Evolutionary conservation across 2,329 filamentous ascomycete genomes (phyloP).

Genomic region (Aspergillus transmontanensis): DNA sequence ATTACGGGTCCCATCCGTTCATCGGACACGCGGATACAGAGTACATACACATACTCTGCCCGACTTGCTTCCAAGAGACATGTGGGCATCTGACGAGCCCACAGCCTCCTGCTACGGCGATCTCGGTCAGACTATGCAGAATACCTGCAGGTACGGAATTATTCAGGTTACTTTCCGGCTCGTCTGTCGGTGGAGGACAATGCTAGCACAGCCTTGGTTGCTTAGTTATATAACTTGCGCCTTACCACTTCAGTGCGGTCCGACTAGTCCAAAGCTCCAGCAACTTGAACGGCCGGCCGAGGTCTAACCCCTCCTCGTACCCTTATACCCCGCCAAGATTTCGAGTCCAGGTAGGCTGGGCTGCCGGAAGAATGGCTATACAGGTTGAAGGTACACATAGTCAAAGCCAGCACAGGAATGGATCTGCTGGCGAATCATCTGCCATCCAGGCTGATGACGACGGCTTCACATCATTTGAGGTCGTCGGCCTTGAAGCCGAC

Average conservation of each 20-base stretch:
- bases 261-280: slow-evolving; percentile 14
- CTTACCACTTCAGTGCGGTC: not conserved
- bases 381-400: not conserved
- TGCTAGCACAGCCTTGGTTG: not conserved
- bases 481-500: slow-evolving; percentile 31
- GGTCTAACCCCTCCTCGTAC: not conserved
- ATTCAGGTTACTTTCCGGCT: not conserved
- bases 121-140: not conserved
- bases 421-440: not conserved
- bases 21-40: not conserved
- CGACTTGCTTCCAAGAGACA: not conserved
- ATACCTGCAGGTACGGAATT: not conserved
- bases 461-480: slow-evolving; percentile 28
- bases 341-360: not conserved
- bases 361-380: not conserved
- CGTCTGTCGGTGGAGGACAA: not conserved
- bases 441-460: slow-evolving; percentile 1
- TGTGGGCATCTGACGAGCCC: not conserved
- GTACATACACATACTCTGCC: not conserved
- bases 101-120: not conserved
- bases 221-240: not conserved
- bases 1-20: not conserved
- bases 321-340: slow-evolving; percentile 15
- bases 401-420: not conserved
- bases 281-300: slow-evolving; percentile 5